Evolutionary conservation across 768 basidiomycete species (phyloP), one percentile per base, ranked within the genome.

Genomic region (Tricholoma hemisulphureum): DNA sequence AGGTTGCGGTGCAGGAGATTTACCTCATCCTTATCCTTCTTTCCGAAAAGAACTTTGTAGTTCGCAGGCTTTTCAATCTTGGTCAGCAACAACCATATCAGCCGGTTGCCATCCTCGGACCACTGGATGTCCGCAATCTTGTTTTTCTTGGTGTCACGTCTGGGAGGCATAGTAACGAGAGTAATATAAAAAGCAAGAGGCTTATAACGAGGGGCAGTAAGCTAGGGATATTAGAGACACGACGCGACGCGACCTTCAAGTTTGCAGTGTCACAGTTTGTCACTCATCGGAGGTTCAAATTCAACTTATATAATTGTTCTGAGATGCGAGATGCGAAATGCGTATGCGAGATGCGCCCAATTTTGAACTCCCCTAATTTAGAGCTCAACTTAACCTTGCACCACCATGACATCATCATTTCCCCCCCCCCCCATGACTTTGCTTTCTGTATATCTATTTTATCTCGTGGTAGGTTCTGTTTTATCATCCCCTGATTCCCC

Each of bases 1-100:
- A 6, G 21, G 14, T 13, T n/a, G 23, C 6, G n/a, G 11, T 45
- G 10, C 35, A 31, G 10, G 29, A 58, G n/a, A 62, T 45, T 16
- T 51, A 59, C 58, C 35, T 65, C 59, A 21, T 55, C 45, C 26
- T 14, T 26, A 18, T 56, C 43, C 23, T 35, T 56, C 24, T 63
- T 66, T 13, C 67, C 67, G 54, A 67, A 67, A 13, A 69, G 54
- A 16, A 67, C 58, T 49, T 57, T 56, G 51, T 56, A 59, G 53
- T 69, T 67, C 6, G 48, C 60, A 13, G 35, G n/a, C 54, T 64
- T 62, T 31, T 55, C 57, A 3, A 66, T 54, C 54, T 67, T 57
- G 3, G 23, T 51, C 35, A 65, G 24, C 16, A 64, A 53, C 1
- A 9, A 29, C 58, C 61, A 62, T 1, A 39, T 41, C 5, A 60